Conservation (phyloP, 2,329 filamentous ascomycete species). For the Xylaria sp. region DNA sequence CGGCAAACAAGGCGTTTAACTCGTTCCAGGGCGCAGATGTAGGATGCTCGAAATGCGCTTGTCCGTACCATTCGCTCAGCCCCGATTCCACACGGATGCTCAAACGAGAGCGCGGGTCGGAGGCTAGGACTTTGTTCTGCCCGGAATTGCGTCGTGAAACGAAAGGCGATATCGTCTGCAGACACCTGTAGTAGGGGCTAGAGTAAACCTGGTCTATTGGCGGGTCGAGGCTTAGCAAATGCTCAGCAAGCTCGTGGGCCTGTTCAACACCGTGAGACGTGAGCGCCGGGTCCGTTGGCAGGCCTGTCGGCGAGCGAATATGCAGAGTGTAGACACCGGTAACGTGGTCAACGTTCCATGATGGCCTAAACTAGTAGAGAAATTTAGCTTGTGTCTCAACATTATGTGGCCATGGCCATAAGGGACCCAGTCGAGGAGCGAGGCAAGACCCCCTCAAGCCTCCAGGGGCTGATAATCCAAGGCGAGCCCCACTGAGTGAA, state of each 20-base stretch:
- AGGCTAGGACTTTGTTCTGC: constrained; percentile 11
- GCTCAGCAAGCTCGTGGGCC: constrained; percentile 77
- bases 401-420: constrained; percentile 13
- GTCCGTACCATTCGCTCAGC: constrained; percentile 89
- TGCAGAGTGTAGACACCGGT: constrained; percentile 81
- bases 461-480: neutral
- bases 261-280: constrained; percentile 89
- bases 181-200: constrained; percentile 86
- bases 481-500: constrained; percentile 1
- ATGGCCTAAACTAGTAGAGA: constrained; percentile 80
- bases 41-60: constrained; percentile 86
- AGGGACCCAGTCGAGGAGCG: constrained; percentile 2
- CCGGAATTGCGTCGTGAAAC: constrained; percentile 57
- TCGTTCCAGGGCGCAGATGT: constrained; percentile 72
- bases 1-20: constrained; percentile 75
- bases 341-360: constrained; percentile 84
- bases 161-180: constrained; percentile 83
- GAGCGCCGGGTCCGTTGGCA: constrained; percentile 87
- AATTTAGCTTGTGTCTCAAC: constrained; percentile 40
- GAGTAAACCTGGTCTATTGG: constrained; percentile 82
- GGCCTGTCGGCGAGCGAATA: constrained; percentile 85
- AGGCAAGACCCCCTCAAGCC: neutral
- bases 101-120: constrained; percentile 41
- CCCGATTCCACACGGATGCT: constrained; percentile 67
- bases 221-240: constrained; percentile 71